Evolutionary conservation across 352 stramenopile genomes (phyloP), one percentile per base, ranked within the genome.

Genomic region (Hyaloperonospora brassicae): DNA sequence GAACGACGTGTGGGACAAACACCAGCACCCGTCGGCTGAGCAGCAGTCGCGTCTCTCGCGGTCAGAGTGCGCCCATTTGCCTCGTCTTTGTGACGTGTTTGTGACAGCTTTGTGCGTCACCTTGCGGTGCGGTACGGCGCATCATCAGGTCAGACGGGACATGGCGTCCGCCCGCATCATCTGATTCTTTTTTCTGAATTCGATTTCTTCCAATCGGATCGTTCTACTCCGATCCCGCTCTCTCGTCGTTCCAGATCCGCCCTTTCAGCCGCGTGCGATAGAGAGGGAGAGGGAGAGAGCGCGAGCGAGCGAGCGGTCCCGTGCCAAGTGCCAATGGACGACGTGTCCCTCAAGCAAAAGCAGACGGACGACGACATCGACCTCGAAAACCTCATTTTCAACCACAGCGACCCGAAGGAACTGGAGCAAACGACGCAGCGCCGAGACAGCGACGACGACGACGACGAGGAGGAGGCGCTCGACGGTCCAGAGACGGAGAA

Each of bases 381-480:
- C 49, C 67, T 93, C 31, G 83, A 93, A 65, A 84, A 85, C 64
- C 71, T 93, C 45, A 88, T 93, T 57, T 93, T 93, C 52, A 85
- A 70, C 17, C 17, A 17, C 48, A 78, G 88, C 27, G 27, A 34
- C 27, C 4, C 27, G 8, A 34, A 34, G 27, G 27, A 34, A 34
- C 27, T 34, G 27, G 27, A 34, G 8, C 27, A 17, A 17, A 17
- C 17, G 17, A 17, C 17, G 17, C 17, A 17, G 17, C 27, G 27
- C 4, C 4, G 27, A 34, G 8, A 34, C 27, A 9, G 27, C 27
- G 4, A 34, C 27, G 8, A 1, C 17, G 73, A 85, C 45, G 80
- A 87, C 62, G 74, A 81, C 13, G 62, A 66, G 44, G 30, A 47
- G 14, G 51, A 44, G 6, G 17, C 52, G 22, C 64, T 65, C 36